Percentiles rank a stretch among this genome's conserved stretches.
phyloP scores from a whole-genome alignment of 192 early-diverging fungal genomes.

The Coemansia sp. region DNA sequence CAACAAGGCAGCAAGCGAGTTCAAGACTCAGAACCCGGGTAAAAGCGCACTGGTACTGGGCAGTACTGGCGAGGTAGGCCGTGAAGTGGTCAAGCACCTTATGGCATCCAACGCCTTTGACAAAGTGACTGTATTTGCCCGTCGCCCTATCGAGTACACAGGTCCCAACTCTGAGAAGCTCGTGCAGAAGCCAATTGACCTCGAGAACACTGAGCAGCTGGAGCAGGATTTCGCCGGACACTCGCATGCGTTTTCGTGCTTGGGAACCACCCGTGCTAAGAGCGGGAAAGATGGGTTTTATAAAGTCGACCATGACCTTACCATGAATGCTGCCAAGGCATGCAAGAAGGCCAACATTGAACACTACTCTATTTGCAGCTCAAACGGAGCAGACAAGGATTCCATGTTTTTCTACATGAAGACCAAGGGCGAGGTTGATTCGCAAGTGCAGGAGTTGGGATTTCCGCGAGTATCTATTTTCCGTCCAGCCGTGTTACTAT shows the following conservation, averaged over 20 bases:
- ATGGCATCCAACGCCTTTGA: constrained; percentile 44
- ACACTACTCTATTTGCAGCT: constrained; percentile 48
- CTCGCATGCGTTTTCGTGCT: constrained; percentile 67
- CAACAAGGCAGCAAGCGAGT: constrained; percentile 28
- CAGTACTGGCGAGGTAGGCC: constrained; percentile 49
- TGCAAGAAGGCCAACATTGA: constrained; percentile 28
- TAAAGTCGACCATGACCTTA: constrained; percentile 79
- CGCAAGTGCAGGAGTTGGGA: constrained; percentile 58
- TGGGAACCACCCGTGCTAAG: constrained; percentile 68
- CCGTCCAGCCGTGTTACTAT: constrained; percentile 55
- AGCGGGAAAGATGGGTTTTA: constrained; percentile 69
- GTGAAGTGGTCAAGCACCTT: constrained; percentile 47
- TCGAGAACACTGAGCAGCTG: constrained; percentile 63
- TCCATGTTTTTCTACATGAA: constrained; percentile 67
- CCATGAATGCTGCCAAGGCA: constrained; percentile 49
- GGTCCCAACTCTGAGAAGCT: constrained; percentile 31
- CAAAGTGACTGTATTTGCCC: constrained; percentile 46
- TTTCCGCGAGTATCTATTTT: constrained; percentile 68
- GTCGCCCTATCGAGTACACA: constrained; percentile 39
- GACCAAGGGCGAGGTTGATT: constrained; percentile 78
- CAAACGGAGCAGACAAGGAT: constrained; percentile 54
- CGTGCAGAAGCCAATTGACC: constrained; percentile 69
- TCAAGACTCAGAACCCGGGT: constrained; percentile 22
- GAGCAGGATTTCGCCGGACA: constrained; percentile 29
- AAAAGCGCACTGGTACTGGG: constrained; percentile 44